phyloP scores from a whole-genome alignment of 345 rosid species.

The Melaleuca alternifolia region DNA sequence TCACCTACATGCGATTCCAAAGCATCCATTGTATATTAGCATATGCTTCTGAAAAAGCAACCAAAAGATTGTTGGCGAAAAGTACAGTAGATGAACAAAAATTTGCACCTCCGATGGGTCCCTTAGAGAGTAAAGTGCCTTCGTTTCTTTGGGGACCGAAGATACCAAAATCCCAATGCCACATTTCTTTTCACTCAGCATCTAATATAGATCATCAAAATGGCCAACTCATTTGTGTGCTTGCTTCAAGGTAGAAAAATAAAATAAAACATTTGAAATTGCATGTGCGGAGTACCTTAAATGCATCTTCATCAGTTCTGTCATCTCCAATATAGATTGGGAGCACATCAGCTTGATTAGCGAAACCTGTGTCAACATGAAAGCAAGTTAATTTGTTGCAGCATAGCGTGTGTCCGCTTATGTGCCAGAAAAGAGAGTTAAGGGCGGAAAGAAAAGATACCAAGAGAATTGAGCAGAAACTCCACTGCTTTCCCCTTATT shows the following conservation, averaged over 20 bases:
- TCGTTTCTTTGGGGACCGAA: constrained; percentile 64
- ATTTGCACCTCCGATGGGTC: constrained; percentile 65
- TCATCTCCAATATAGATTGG: constrained; percentile 92
- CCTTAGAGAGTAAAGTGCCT: constrained; percentile 61
- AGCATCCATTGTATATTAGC: not conserved
- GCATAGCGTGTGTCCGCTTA: not conserved
- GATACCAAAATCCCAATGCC: constrained; percentile 94
- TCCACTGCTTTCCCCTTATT: constrained; percentile 93
- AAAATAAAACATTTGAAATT: not conserved
- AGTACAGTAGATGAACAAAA: not conserved
- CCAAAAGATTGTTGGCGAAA: not conserved
- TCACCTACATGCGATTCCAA: constrained; percentile 35
- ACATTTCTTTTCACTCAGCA: constrained; percentile 34
- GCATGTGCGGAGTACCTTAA: constrained; percentile 36
- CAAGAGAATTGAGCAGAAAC: constrained; percentile 80
- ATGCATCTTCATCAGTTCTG: constrained; percentile 84
- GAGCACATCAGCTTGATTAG: constrained; percentile 45
- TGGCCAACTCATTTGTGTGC: not conserved
- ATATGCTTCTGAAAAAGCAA: not conserved
- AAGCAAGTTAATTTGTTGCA: not conserved
- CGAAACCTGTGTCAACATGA: constrained; percentile 27
- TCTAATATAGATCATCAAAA: constrained; percentile 17
- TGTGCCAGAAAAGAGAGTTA: not conserved
- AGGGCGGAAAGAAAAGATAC: constrained; percentile 12
- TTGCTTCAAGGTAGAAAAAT: not conserved